A percentile compares a stretch with the other conserved stretches of the same genome.
Evolutionary conservation across 2,329 filamentous ascomycete species (phyloP).

Genomic region (Monosporascus sp.): DNA sequence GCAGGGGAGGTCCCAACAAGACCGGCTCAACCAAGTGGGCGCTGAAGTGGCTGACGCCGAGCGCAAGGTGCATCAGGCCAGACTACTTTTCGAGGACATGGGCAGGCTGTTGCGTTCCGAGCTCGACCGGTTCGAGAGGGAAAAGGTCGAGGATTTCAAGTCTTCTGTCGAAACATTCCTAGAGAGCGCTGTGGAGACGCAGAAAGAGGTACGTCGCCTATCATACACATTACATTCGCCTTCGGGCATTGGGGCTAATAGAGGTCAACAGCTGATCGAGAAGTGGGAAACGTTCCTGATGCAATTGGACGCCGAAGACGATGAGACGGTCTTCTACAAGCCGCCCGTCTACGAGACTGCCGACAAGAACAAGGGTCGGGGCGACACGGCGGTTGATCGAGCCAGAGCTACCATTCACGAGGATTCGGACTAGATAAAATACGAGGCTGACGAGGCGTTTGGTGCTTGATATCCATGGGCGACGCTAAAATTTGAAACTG

Average conservation of each 20-base stretch:
- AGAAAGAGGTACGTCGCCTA: slow-evolving; percentile 75
- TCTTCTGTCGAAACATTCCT: slow-evolving; percentile 95
- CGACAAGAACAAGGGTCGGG: slow-evolving; percentile 40
- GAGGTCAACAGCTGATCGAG: slow-evolving; percentile 55
- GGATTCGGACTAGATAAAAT: slow-evolving; percentile 47
- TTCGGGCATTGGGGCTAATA: slow-evolving; percentile 16
- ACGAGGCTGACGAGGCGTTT: neutral
- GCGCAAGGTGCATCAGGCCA: slow-evolving; percentile 82
- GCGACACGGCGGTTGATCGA: slow-evolving; percentile 56
- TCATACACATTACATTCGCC: neutral
- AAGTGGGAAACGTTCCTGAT: slow-evolving; percentile 98
- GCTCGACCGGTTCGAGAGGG: slow-evolving; percentile 87
- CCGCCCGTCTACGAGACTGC: slow-evolving; percentile 51
- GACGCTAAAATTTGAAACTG: neutral
- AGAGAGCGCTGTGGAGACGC: slow-evolving; percentile 93
- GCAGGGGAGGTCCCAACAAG: slow-evolving; percentile 93
- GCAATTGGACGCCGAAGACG: slow-evolving; percentile 91
- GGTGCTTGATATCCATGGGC: slow-evolving; percentile 10
- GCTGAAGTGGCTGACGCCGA: slow-evolving; percentile 95
- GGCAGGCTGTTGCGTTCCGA: slow-evolving; percentile 86
- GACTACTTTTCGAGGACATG: slow-evolving; percentile 95
- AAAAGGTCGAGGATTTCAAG: slow-evolving; percentile 99
- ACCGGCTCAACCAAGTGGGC: slow-evolving; percentile 84
- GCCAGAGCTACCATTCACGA: slow-evolving; percentile 55
- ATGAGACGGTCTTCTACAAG: slow-evolving; percentile 63